Conservation (phyloP, 768 basidiomycete species). For the Coprinopsis marcescibilis region DNA sequence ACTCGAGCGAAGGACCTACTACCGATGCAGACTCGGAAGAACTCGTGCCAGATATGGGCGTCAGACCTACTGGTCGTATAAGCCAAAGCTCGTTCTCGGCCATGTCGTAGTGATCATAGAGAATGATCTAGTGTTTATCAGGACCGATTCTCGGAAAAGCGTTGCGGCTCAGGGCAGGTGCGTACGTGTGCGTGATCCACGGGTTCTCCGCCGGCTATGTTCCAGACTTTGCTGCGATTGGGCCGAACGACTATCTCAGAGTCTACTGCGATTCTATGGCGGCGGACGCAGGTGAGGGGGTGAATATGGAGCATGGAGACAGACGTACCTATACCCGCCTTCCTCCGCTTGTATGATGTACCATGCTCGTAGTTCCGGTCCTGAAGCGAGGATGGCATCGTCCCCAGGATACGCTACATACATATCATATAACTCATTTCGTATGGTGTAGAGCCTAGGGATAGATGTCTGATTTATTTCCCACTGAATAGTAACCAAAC, state of each 20-base stretch:
- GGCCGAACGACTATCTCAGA: not conserved
- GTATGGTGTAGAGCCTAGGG: not conserved
- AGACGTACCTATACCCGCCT: conserved; percentile 1
- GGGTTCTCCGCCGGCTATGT: not conserved
- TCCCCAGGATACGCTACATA: conserved; percentile 1
- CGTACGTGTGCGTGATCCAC: conserved; percentile 1
- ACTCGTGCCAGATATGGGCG: not conserved
- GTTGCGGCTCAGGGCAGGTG: not conserved
- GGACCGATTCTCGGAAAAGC: not conserved
- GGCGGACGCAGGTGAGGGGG: not conserved
- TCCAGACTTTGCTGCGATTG: not conserved
- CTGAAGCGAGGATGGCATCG: not conserved
- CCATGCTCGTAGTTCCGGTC: not conserved
- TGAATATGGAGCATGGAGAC: not conserved
- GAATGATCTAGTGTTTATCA: not conserved
- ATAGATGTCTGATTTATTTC: not conserved
- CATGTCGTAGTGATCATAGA: not conserved
- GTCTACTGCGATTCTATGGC: not conserved
- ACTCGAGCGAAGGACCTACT: no score
- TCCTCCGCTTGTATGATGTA: not conserved
- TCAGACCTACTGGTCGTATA: not conserved
- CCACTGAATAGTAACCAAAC: not conserved
- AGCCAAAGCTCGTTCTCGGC: conserved; percentile 2
- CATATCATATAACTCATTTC: not conserved
- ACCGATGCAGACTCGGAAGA: no score